Evolutionary conservation across 495 filamentous ascomycete genomes (phyloP).

Genomic region (Penicillium paxilli): DNA sequence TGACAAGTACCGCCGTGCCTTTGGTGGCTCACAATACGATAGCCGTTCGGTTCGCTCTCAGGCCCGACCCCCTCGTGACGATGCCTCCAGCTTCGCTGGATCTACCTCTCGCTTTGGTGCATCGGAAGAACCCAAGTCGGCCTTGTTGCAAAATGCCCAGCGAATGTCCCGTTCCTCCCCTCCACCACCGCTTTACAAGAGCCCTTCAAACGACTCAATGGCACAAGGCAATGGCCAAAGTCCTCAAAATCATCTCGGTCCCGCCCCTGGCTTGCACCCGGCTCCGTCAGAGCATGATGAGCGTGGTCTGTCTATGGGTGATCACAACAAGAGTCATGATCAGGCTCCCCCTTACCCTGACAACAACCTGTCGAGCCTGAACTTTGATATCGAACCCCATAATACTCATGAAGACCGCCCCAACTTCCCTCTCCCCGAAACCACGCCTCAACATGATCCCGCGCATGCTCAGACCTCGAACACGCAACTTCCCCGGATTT

Average conservation of each 20-base stretch:
- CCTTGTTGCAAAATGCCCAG: constrained; percentile 62
- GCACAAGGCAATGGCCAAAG: constrained; percentile 11
- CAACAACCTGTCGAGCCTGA: constrained; percentile 12
- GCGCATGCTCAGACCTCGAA: constrained; percentile 19
- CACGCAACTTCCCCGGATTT: constrained; percentile 39
- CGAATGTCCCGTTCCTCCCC: constrained; percentile 65
- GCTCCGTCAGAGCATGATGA: constrained; percentile 16
- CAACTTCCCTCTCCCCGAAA: constrained; percentile 30
- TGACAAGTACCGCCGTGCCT: constrained; percentile 76
- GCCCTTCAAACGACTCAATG: constrained; percentile 15
- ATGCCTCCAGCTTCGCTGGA: constrained; percentile 64
- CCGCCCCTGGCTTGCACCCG: constrained; percentile 5
- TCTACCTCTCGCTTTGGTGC: constrained; percentile 41
- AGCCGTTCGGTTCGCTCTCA: constrained; percentile 55
- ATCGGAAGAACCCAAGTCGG: constrained; percentile 58
- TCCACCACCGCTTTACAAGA: constrained; percentile 37
- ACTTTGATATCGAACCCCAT: constrained; percentile 20
- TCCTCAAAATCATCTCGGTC: constrained; percentile 17
- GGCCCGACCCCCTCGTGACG: constrained; percentile 49
- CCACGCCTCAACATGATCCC: constrained; percentile 9
- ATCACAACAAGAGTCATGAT: constrained; percentile 41
- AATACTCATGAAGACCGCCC: constrained; percentile 22
- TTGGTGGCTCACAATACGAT: constrained; percentile 51
- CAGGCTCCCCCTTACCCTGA: constrained; percentile 28
- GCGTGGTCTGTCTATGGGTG: constrained; percentile 15